Percentiles rank a stretch among this genome's conserved stretches.
Evolutionary conservation across 345 rosid species (phyloP).

Genomic region (Camelina laxa): DNA sequence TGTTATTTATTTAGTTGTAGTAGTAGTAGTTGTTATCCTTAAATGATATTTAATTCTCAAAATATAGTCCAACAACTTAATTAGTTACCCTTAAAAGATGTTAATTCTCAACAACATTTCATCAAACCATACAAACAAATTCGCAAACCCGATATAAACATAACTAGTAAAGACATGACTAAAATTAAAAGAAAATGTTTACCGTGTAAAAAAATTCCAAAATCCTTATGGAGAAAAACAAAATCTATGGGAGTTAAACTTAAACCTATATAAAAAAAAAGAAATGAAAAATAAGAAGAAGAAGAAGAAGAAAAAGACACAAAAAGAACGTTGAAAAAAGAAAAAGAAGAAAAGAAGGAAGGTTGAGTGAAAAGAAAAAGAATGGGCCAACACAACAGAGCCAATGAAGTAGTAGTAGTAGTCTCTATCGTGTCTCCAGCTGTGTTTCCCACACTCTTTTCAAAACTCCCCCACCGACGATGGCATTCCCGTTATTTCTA

Average conservation of each 20-base stretch:
- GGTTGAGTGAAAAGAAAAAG: slow-evolving; percentile 22
- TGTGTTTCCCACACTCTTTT: slow-evolving; percentile 36
- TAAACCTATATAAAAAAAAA: no score
- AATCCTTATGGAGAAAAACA: no score
- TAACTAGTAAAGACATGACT: no score
- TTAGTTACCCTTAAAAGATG: not conserved
- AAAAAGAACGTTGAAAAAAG: slow-evolving; percentile 14
- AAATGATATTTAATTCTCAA: not conserved
- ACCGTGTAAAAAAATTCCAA: no score
- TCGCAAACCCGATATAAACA: no score
- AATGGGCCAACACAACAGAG: slow-evolving; percentile 30
- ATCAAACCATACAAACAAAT: no score
- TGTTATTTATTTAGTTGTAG: not conserved
- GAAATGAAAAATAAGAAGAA: no score
- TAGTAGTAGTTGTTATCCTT: not conserved
- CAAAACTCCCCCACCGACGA: slow-evolving; percentile 42
- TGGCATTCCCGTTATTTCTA: slow-evolving; percentile 32
- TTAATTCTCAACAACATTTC: no score
- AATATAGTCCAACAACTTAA: no score
- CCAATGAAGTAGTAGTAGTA: slow-evolving; percentile 18
- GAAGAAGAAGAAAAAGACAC: not conserved
- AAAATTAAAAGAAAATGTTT: no score
- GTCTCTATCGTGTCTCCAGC: slow-evolving; percentile 45
- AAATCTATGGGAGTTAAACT: no score
- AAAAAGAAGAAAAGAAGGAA: slow-evolving; percentile 30